Conservation (phyloP, 306 rosid genomes). For the Cotoneaster glaucophyllus region DNA sequence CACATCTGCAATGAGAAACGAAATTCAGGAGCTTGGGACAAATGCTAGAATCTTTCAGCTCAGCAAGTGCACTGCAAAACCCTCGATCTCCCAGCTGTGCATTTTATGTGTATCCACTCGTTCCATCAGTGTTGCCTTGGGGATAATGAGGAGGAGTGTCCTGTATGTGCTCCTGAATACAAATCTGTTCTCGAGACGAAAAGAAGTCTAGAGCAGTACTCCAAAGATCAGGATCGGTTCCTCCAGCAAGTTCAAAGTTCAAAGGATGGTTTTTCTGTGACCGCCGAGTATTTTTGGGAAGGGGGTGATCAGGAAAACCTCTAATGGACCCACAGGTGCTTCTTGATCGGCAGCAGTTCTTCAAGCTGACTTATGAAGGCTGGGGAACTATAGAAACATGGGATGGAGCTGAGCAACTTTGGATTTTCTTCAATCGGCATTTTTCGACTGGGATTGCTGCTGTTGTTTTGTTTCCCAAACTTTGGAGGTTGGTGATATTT, state of each 20-base stretch:
- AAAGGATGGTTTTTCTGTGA: slow-evolving; percentile 88
- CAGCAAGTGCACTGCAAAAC: slow-evolving; percentile 97
- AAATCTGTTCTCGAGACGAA: slow-evolving; percentile 78
- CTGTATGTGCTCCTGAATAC: slow-evolving; percentile 95
- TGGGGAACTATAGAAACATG: not conserved
- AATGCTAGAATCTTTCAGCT: slow-evolving; percentile 96
- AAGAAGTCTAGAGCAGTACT: slow-evolving; percentile 26
- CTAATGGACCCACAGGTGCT: slow-evolving; percentile 41
- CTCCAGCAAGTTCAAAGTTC: slow-evolving; percentile 87
- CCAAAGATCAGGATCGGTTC: slow-evolving; percentile 16
- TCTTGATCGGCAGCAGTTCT: slow-evolving; percentile 44
- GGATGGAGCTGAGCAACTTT: not conserved
- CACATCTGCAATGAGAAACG: slow-evolving; percentile 65
- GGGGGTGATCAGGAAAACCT: slow-evolving; percentile 88
- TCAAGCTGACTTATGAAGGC: slow-evolving; percentile 40
- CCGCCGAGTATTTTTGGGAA: slow-evolving; percentile 88
- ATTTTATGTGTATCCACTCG: slow-evolving; percentile 96
- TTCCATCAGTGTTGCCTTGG: slow-evolving; percentile 97
- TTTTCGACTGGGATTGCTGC: not conserved
- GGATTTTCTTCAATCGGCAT: not conserved
- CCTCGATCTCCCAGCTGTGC: slow-evolving; percentile 97
- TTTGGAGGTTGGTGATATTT: not conserved
- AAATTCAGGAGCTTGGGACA: slow-evolving; percentile 87
- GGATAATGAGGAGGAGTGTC: slow-evolving; percentile 88
- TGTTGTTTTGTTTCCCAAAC: not conserved